These are phyloP conservation scores for Candida frijolesensis DNA, from an alignment of 1,139 yeast genomes.

Conservation along the genomic window DNA sequence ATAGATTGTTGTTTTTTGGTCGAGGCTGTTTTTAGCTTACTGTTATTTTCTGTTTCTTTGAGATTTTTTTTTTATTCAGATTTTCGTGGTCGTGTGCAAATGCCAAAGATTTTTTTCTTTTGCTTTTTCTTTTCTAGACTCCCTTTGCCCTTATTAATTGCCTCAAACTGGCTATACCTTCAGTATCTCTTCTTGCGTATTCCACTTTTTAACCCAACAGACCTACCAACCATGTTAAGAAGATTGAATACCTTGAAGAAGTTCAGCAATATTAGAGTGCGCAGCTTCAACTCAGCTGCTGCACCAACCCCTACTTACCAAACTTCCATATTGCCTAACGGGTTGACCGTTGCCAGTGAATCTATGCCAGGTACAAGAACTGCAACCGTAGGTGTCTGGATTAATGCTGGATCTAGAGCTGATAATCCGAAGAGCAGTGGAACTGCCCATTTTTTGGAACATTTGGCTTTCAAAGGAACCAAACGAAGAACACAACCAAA, in stretches of 20 bases:
- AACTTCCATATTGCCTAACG: constrained; percentile 52
- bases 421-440: constrained; percentile 86
- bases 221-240: constrained; percentile 10
- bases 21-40: neutral
- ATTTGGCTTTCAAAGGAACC: constrained; percentile 95
- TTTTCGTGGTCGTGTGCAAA: too few relatives aligned
- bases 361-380: constrained; percentile 84
- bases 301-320: constrained; percentile 24
- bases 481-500: constrained; percentile 76
- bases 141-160: too few relatives aligned
- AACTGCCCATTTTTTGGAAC: constrained; percentile 96
- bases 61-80: too few relatives aligned
- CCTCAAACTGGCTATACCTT: too few relatives aligned
- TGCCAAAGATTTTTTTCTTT: too few relatives aligned
- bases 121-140: too few relatives aligned
- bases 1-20: constrained; percentile 1
- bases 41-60: constrained; percentile 1
- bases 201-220: neutral
- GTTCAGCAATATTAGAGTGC: constrained; percentile 1
- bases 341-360: constrained; percentile 93
- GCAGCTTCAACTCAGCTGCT: constrained; percentile 12
- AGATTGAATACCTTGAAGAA: constrained; percentile 7
- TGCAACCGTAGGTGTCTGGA: constrained; percentile 97
- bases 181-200: neutral
- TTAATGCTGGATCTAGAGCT: constrained; percentile 97